These are phyloP conservation scores for Ceratocystis colombiana DNA, from an alignment of 2,329 filamentous ascomycete genomes.

Conservation along the genomic window DNA sequence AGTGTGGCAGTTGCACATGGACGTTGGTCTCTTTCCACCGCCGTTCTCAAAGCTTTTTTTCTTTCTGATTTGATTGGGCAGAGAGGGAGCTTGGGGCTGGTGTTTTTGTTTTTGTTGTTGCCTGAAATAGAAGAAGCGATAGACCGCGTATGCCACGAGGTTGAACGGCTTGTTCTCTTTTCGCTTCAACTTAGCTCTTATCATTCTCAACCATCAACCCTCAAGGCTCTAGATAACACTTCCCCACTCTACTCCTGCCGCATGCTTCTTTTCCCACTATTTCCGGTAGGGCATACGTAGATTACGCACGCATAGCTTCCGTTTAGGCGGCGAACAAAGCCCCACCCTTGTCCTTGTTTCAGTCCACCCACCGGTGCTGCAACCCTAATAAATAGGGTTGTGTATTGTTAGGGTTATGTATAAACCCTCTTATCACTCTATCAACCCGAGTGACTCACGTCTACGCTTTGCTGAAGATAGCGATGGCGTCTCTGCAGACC, in stretches of 20 bases:
- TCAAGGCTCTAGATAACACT: not conserved
- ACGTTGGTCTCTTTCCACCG: not conserved
- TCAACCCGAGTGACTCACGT: slow-evolving; percentile 10
- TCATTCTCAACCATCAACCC: not conserved
- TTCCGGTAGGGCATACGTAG: not conserved
- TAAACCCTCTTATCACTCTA: not conserved
- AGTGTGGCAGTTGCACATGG: not conserved
- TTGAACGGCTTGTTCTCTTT: not conserved
- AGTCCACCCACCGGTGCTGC: fast-evolving
- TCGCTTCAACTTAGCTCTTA: not conserved
- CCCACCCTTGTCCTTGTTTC: not conserved
- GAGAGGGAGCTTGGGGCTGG: not conserved
- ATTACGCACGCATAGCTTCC: not conserved
- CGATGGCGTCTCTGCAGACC: not conserved
- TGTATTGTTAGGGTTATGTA: not conserved
- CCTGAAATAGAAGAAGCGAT: not conserved
- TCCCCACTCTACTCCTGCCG: not conserved
- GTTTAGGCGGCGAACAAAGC: not conserved
- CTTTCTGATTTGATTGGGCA: not conserved
- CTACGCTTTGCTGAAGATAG: not conserved
- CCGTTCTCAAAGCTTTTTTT: not conserved
- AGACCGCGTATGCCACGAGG: too few species aligned
- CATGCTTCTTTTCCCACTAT: not conserved
- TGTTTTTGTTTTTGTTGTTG: not conserved
- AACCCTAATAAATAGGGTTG: not conserved